Evolutionary conservation across 257 asterid species (phyloP), one percentile per base, ranked within the genome.

Genomic region (Echium plantagineum): DNA sequence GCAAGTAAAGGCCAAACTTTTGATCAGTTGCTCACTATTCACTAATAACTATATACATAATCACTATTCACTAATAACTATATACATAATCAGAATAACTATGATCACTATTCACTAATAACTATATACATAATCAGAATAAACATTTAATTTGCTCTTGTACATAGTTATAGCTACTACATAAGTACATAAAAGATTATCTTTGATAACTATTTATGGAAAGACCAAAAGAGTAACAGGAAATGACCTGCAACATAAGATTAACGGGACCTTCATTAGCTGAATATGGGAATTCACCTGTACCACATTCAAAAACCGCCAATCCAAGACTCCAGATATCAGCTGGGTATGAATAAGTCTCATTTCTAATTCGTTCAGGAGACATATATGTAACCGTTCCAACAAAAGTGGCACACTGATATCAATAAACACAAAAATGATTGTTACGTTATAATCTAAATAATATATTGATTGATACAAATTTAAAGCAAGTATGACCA

Each of bases 281-380:
- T 63, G 81, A 65, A 75, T 89, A 93, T 8, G 98, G 98, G 66
- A 93, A 93, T 80, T 84, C 95, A 60, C 98, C 98, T 2, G 97
- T 89, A 35, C 94, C 98, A 77, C 98, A 93, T 73, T 93, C 98
- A 63, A 93, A 89, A 57, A 93, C 81, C n/a, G 98, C 94, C 66
- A 93, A 95, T 20, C 98, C 97, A 38, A 93, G 95, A 79, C 98
- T 93, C 98, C 98, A 93, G 55, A 93, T 83, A 77, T 93, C 98
- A 75, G 98, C 98, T 52, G 98, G 96, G 72, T 84, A 93, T 20
- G 98, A 93, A 75, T 93, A 93, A 61, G 69, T 93, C 70, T 89
- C 97, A 59, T 89, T 89, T 70, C 95, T 83, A 72, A 93, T 93
- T 70, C 98, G 78, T 80, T 93, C 98, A 0, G 98, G 98, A 42